phyloP scores from a whole-genome alignment of 345 rosid species.

The Eucalyptus tenuipes region DNA sequence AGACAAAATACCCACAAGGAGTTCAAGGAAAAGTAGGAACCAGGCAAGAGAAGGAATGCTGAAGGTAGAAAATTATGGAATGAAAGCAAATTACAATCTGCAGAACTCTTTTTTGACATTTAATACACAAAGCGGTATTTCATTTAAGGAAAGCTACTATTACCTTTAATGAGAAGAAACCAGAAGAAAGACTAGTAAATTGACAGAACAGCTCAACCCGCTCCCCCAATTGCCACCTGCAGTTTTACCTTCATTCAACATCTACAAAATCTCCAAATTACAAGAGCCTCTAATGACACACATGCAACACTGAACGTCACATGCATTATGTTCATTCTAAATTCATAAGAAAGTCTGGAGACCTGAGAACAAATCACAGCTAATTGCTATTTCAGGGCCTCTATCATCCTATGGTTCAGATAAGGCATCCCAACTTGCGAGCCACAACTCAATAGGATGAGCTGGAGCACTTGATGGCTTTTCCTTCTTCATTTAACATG shows the following conservation, averaged over 20 bases:
- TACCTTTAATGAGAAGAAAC: conserved; percentile 42
- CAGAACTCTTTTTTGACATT: not conserved
- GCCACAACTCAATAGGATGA: not conserved
- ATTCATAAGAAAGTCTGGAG: not conserved
- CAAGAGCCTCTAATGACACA: not conserved
- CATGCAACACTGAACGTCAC: not conserved
- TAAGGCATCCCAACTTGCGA: not conserved
- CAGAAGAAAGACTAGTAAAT: conserved; percentile 50
- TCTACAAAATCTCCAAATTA: conserved; percentile 26
- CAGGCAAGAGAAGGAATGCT: not conserved
- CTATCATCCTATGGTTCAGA: not conserved
- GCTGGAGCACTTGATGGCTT: not conserved
- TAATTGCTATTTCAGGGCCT: not conserved
- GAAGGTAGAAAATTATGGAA: not conserved
- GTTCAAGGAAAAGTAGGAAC: not conserved
- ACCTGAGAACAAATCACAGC: not conserved
- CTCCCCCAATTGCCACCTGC: conserved; percentile 27
- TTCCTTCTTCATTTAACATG: not conserved
- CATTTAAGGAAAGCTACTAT: not conserved
- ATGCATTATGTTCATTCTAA: not conserved
- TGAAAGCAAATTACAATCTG: not conserved
- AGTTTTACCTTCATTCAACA: not conserved
- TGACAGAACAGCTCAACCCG: conserved; percentile 33
- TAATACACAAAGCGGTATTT: not conserved
- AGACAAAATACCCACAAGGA: not conserved